These are phyloP conservation scores for Neurospora sp. DNA, from an alignment of 495 filamentous ascomycete species.

Conservation along the genomic window DNA sequence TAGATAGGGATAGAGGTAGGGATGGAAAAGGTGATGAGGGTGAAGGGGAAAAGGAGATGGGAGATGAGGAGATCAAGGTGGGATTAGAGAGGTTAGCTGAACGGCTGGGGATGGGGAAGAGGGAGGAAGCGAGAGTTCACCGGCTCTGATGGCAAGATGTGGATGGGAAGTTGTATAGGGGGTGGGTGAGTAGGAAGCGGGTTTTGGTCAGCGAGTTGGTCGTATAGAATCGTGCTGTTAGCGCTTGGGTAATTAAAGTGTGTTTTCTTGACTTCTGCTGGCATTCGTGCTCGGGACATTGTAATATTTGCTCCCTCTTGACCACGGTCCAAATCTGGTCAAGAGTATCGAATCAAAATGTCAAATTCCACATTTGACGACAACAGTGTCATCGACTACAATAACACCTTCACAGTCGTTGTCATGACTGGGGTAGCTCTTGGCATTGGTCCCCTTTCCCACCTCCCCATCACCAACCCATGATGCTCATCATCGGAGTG, in stretches of 20 bases:
- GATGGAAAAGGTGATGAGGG: neutral
- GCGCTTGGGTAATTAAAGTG: too few relatives aligned
- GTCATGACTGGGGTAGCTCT: neutral
- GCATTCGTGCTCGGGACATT: too few relatives aligned
- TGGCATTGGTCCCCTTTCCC: neutral
- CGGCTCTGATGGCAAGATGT: neutral
- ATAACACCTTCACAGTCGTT: neutral
- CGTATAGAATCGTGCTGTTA: too few relatives aligned
- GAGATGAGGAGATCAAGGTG: neutral
- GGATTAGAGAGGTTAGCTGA: neutral
- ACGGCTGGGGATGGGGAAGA: neutral
- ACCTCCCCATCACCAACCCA: neutral
- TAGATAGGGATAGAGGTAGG: neutral
- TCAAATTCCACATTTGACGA: neutral
- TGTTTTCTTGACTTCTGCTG: too few relatives aligned
- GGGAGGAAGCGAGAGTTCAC: neutral
- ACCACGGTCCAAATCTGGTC: neutral
- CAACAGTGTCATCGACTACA: neutral
- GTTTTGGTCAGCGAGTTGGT: too few relatives aligned
- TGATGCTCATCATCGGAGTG: neutral
- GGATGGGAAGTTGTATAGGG: neutral
- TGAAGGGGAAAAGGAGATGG: neutral
- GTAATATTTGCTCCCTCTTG: too few relatives aligned
- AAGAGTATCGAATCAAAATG: neutral
- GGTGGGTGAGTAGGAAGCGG: neutral